phyloP scores from a whole-genome alignment of 139 green algal species.

The Auxenochlorella pyrenoidosa region DNA sequence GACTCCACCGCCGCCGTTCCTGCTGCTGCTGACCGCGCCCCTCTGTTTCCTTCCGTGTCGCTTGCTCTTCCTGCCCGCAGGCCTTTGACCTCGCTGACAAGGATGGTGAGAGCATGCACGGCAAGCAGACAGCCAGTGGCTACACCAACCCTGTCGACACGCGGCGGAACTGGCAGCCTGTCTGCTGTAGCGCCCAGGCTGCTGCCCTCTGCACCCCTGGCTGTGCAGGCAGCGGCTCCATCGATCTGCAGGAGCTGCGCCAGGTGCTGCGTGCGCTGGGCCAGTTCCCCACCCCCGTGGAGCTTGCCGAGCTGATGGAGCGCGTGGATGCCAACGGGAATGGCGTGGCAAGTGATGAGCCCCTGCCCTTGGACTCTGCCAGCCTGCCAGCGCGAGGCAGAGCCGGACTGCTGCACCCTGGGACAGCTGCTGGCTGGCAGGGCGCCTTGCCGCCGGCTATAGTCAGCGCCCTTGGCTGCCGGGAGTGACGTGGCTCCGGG shows the following conservation, averaged over 20 bases:
- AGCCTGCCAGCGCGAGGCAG: too few species aligned
- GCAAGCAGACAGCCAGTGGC: too few species aligned
- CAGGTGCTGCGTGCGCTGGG: conserved; percentile 10
- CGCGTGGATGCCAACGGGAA: conserved; percentile 18
- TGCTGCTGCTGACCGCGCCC: not conserved
- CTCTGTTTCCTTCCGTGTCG: not conserved
- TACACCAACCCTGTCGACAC: too few species aligned
- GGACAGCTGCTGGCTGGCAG: too few species aligned
- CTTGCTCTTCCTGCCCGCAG: not conserved
- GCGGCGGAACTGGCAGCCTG: too few species aligned
- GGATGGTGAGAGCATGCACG: not conserved
- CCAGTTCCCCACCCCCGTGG: conserved; percentile 10
- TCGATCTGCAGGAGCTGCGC: conserved; percentile 10
- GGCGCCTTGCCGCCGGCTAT: too few species aligned
- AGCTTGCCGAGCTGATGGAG: conserved; percentile 27
- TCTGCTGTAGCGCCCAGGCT: too few species aligned
- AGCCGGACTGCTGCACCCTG: too few species aligned
- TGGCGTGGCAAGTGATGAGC: not conserved
- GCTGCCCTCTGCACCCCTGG: not conserved
- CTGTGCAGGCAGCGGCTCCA: conserved; percentile 9
- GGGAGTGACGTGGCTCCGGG: not conserved
- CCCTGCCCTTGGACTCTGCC: too few species aligned
- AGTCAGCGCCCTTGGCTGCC: too few species aligned
- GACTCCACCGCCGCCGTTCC: not conserved
- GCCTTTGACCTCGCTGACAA: conserved; percentile 17